phyloP scores from a whole-genome alignment of 495 filamentous ascomycete genomes.

The Neurospora discreta region DNA sequence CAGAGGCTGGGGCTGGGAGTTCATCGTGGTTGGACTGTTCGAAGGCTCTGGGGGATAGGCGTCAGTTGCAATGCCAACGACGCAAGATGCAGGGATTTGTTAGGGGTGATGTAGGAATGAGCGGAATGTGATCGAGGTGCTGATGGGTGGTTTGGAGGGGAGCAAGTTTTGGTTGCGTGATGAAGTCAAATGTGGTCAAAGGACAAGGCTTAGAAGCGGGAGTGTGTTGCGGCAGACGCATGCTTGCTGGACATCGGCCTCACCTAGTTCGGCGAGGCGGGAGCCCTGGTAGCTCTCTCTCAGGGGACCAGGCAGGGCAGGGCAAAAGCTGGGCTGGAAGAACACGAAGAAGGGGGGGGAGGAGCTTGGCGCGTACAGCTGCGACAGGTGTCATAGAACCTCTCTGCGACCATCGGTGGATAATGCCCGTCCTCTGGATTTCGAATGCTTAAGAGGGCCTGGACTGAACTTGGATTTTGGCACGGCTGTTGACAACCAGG shows the following conservation, averaged over 20 bases:
- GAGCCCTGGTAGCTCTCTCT: not conserved
- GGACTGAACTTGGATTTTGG: not conserved
- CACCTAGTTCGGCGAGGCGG: not conserved
- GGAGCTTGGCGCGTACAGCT: slow-evolving; percentile 12
- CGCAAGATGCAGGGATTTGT: not conserved
- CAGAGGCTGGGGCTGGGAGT: slow-evolving; percentile 32
- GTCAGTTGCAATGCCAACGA: slow-evolving; percentile 5
- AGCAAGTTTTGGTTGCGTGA: not conserved
- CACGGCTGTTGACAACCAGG: not conserved
- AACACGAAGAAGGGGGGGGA: not conserved
- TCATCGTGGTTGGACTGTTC: slow-evolving; percentile 24
- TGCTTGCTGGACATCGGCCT: not conserved
- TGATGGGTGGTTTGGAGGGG: not conserved
- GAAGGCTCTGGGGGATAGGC: slow-evolving; percentile 11
- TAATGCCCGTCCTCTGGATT: not conserved
- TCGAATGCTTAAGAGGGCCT: not conserved
- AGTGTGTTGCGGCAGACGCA: not conserved
- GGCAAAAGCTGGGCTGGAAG: not conserved
- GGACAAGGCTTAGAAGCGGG: not conserved
- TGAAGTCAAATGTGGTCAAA: not conserved
- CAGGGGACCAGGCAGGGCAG: not conserved
- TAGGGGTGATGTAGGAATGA: not conserved
- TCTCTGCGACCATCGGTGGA: slow-evolving; percentile 2
- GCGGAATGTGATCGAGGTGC: not conserved
- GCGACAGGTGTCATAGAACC: slow-evolving; percentile 9